A percentile compares a stretch with the other conserved stretches of the same genome.
These are phyloP conservation scores for Coffea humblotiana DNA, from an alignment of 305 asterid species.

Conservation along the genomic window DNA sequence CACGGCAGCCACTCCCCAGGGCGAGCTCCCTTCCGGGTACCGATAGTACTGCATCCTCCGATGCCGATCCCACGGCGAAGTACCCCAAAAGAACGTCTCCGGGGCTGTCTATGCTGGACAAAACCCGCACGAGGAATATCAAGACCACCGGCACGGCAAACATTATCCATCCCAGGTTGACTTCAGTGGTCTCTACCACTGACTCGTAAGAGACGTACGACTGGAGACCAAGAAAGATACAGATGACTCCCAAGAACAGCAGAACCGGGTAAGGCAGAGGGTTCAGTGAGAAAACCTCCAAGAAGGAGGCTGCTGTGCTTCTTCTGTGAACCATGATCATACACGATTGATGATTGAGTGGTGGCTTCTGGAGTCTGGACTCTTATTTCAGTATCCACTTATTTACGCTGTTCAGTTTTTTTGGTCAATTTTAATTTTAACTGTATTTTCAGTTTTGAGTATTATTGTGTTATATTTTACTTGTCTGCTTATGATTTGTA, in stretches of 20 bases:
- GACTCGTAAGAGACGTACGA: slow-evolving; percentile 76
- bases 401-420: too few species aligned
- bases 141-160: slow-evolving; percentile 60
- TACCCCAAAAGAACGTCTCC: slow-evolving; percentile 28
- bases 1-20: slow-evolving; percentile 42
- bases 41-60: slow-evolving; percentile 28
- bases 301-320: slow-evolving; percentile 45
- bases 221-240: slow-evolving; percentile 68
- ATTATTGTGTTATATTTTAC: too few species aligned
- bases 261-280: slow-evolving; percentile 84
- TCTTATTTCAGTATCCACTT: too few species aligned
- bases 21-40: slow-evolving; percentile 56
- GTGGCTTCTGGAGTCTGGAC: neutral
- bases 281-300: slow-evolving; percentile 48
- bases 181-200: slow-evolving; percentile 61
- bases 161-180: slow-evolving; percentile 70
- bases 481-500: too few species aligned
- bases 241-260: slow-evolving; percentile 52
- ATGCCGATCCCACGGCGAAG: slow-evolving; percentile 49
- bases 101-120: slow-evolving; percentile 49
- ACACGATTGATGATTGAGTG: neutral
- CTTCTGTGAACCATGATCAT: slow-evolving; percentile 40
- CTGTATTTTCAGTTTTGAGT: too few species aligned
- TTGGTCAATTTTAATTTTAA: too few species aligned
- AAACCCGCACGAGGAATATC: slow-evolving; percentile 53